Evolutionary conservation across 2,329 filamentous ascomycete genomes (phyloP).

Genomic region (Claviceps lovelessii): DNA sequence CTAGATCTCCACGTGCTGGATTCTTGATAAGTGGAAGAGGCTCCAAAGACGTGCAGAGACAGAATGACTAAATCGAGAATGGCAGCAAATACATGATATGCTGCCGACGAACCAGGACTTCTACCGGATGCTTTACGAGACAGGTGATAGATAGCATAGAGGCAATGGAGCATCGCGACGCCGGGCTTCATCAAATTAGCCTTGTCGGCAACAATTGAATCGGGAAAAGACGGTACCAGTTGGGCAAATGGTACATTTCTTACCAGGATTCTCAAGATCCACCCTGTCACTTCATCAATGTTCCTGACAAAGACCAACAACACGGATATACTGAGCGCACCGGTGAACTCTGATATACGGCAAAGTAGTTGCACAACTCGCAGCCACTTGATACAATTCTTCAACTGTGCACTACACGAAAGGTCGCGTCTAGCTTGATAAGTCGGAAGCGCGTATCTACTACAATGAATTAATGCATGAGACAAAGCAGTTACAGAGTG

Average conservation of each 20-base stretch:
- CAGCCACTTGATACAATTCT: conserved; percentile 54
- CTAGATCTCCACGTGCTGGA: conserved; percentile 50
- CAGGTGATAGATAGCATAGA: conserved; percentile 74
- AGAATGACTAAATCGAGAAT: conserved; percentile 50
- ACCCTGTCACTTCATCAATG: conserved; percentile 48
- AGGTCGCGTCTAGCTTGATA: conserved; percentile 46
- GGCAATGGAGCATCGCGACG: conserved; percentile 54
- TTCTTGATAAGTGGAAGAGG: conserved; percentile 30
- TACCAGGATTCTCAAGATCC: conserved; percentile 67
- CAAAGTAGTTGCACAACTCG: conserved; percentile 56
- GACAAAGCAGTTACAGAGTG: not conserved
- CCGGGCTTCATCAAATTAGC: conserved; percentile 42
- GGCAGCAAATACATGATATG: conserved; percentile 75
- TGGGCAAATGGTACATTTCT: conserved; percentile 17
- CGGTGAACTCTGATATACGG: conserved; percentile 52
- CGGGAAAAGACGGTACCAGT: not conserved
- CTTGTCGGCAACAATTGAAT: not conserved
- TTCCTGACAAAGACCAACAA: conserved; percentile 65
- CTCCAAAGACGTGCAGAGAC: conserved; percentile 43
- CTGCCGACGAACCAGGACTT: conserved; percentile 66
- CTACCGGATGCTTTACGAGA: conserved; percentile 53
- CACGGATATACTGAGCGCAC: conserved; percentile 55
- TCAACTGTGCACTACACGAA: conserved; percentile 56
- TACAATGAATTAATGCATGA: not conserved
- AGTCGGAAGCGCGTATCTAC: conserved; percentile 46